Conservation (phyloP, 2,329 filamentous ascomycete genomes). For the Penicillium sp. region DNA sequence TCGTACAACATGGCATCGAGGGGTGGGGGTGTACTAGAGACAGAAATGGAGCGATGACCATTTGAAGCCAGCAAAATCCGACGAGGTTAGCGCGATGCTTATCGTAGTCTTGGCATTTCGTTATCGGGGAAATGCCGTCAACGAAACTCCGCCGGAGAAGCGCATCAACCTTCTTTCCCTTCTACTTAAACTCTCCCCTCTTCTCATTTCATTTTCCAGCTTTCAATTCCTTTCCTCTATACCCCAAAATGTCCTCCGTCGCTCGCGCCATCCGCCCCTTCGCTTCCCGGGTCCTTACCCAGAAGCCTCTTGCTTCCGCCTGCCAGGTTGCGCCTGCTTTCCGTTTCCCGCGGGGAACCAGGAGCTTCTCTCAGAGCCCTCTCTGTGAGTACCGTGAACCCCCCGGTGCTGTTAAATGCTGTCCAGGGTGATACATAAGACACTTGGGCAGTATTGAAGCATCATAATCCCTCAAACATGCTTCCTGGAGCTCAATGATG, state of each 20-base stretch:
- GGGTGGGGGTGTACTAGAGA: slow-evolving; percentile 21
- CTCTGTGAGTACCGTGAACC: slow-evolving; percentile 32
- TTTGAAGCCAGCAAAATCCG: slow-evolving; percentile 25
- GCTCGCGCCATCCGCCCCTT: slow-evolving; percentile 38
- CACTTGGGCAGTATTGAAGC: slow-evolving; percentile 6
- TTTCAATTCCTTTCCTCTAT: slow-evolving; percentile 6
- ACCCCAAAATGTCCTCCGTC: slow-evolving; percentile 37
- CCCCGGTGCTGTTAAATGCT: slow-evolving; percentile 1
- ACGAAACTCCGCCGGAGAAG: slow-evolving; percentile 27
- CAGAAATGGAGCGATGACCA: slow-evolving; percentile 16
- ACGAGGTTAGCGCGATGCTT: slow-evolving; percentile 25
- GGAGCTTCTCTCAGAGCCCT: slow-evolving; percentile 44
- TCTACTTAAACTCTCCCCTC: slow-evolving; percentile 29
- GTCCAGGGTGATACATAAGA: not conserved
- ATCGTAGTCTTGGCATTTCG: slow-evolving; percentile 30
- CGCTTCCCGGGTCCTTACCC: slow-evolving; percentile 36
- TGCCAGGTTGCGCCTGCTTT: slow-evolving; percentile 34
- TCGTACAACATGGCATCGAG: slow-evolving; percentile 81
- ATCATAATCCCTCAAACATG: slow-evolving; percentile 1
- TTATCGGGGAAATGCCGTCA: slow-evolving; percentile 23
- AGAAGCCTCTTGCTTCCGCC: slow-evolving; percentile 35
- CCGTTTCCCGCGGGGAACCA: slow-evolving; percentile 44
- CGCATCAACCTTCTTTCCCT: slow-evolving; percentile 21
- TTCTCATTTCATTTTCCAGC: slow-evolving; percentile 13
- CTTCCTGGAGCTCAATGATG: slow-evolving; percentile 6